Evolutionary conservation across 306 rosid genomes (phyloP).

Genomic region (Rosa multiflora): DNA sequence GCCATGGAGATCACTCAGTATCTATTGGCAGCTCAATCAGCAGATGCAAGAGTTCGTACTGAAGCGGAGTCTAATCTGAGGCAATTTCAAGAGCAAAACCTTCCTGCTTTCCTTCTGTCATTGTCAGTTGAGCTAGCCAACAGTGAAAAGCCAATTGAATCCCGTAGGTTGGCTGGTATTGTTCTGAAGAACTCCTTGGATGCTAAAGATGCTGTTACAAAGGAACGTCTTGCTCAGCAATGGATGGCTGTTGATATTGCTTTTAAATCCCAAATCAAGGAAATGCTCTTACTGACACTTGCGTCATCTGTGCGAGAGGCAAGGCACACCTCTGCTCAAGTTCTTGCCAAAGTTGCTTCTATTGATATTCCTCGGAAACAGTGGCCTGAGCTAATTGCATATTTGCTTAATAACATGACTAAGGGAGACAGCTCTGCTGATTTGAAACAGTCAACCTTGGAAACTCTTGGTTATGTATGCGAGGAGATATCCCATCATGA

Average conservation of each 20-base stretch:
- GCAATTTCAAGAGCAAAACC: slow-evolving; percentile 39
- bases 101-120: slow-evolving; percentile 33
- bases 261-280: slow-evolving; percentile 36
- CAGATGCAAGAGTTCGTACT: slow-evolving; percentile 35
- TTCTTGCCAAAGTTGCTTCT: slow-evolving; percentile 39
- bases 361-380: slow-evolving; percentile 36
- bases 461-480: slow-evolving; percentile 40
- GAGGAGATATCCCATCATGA: slow-evolving; percentile 43
- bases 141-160: slow-evolving; percentile 35
- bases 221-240: slow-evolving; percentile 31
- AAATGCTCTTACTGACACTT: slow-evolving; percentile 29
- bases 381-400: slow-evolving; percentile 35
- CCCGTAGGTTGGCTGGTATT: slow-evolving; percentile 40
- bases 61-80: slow-evolving; percentile 34
- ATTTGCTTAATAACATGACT: slow-evolving; percentile 37
- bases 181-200: slow-evolving; percentile 41
- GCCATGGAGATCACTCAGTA: slow-evolving; percentile 39
- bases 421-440: slow-evolving; percentile 29
- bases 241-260: slow-evolving; percentile 37
- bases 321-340: slow-evolving; percentile 42
- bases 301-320: slow-evolving; percentile 35
- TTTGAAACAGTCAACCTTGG: slow-evolving; percentile 40
- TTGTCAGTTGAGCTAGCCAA: slow-evolving; percentile 35
- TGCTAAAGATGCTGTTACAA: slow-evolving; percentile 40
- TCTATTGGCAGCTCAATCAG: slow-evolving; percentile 40